Evolutionary conservation across 2,329 filamentous ascomycete genomes (phyloP), one percentile per base, ranked within the genome.

Genomic region (Diaporthe sp.): DNA sequence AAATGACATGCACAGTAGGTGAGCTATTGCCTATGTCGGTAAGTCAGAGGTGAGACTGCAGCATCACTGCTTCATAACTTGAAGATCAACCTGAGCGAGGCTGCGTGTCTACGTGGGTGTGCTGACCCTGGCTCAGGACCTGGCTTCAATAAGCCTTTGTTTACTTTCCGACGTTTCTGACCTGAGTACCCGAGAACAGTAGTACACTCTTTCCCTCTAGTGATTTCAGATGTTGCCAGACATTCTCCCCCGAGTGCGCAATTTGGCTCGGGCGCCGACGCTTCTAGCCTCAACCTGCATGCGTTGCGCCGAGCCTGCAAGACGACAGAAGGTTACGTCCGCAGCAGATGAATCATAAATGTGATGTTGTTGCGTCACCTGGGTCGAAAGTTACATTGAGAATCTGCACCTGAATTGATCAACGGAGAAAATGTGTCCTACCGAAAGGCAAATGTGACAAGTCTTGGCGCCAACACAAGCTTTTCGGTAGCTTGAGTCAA

Each of bases 391-490:
- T 66, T 7, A 50, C 44, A 51, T 32, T 51, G 44, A 37, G 4
- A 37, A 66, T 37, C 30, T 68, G 63, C 44, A 53, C n/a, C 15
- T 51, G 22, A 22, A 22, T n/a, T 12, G 30, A 51, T 37, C 42
- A 66, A 19, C 61, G 25, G 19, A 19, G 6, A 39, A 25, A 39
- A 17, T 22, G 22, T 15, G 63, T 37, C 42, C 44, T 22, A 13
- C 50, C 30, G n/a, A 68, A 25, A 51, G 44, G 25, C 47, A n/a
- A 25, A 37, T n/a, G 17, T 50, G 63, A 53, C 22, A 68, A 68
- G 32, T 68, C 63, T 44, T 68, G 63, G 63, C 63, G 19, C 13
- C 47, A 32, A 44, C 37, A 66, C 63, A 68, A 68, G 63, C 63
- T 68, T 68, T 58, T 68, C 47, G 63, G 63, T 30, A 53, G 63